Conservation (phyloP, 2,329 filamentous ascomycete genomes). For the Fusarium humuli region DNA sequence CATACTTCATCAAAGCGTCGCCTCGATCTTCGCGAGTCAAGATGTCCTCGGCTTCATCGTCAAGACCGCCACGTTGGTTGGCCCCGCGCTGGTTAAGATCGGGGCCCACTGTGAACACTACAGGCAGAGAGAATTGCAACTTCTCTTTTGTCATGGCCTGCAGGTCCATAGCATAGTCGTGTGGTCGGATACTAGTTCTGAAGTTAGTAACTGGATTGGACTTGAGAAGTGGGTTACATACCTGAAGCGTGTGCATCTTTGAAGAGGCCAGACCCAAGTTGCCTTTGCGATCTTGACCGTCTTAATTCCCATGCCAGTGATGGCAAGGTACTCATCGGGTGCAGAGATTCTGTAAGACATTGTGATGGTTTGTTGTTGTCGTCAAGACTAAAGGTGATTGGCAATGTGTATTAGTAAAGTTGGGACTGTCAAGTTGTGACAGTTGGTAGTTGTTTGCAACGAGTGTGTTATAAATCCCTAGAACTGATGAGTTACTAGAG, state of each 20-base stretch:
- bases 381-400: background rate
- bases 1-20: slow-evolving; percentile 82
- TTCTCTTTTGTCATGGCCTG: slow-evolving; percentile 94
- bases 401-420: background rate
- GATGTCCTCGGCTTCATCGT: slow-evolving; percentile 31
- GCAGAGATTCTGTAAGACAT: slow-evolving; percentile 77
- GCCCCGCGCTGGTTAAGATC: slow-evolving; percentile 72
- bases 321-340: slow-evolving; percentile 86
- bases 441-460: slow-evolving; percentile 4
- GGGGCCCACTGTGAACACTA: slow-evolving; percentile 88
- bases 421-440: background rate
- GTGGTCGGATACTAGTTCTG: slow-evolving; percentile 70
- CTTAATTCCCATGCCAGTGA: slow-evolving; percentile 82
- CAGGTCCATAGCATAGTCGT: slow-evolving; percentile 84
- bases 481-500: slow-evolving; percentile 12
- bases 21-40: slow-evolving; percentile 61
- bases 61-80: slow-evolving; percentile 40
- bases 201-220: slow-evolving; percentile 5
- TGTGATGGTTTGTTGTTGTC: slow-evolving; percentile 10
- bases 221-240: background rate
- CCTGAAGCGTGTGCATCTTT: slow-evolving; percentile 69
- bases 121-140: slow-evolving; percentile 82
- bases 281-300: slow-evolving; percentile 84
- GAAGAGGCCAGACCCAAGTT: slow-evolving; percentile 76
- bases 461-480: slow-evolving; percentile 20